Evolutionary conservation across 78 protist species (phyloP).

Genomic region (Isochrysis galbana): DNA sequence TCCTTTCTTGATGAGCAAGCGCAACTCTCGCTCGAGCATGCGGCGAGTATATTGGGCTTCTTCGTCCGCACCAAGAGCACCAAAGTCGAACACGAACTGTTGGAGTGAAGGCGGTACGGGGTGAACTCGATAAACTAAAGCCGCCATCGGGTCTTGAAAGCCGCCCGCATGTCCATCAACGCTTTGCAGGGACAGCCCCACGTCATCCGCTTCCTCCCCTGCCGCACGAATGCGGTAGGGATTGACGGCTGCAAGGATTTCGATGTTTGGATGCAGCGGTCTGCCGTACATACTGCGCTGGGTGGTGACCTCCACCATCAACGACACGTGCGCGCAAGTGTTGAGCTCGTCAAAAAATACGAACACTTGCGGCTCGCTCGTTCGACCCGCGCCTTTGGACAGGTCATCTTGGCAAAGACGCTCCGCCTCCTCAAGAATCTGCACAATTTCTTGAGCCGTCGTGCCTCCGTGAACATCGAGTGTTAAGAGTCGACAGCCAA

Average conservation of each 20-base stretch:
- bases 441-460: constrained; percentile 13
- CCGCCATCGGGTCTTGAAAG: neutral
- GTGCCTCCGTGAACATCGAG: constrained; percentile 61
- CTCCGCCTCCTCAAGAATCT: neutral
- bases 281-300: neutral
- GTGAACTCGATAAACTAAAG: constrained; percentile 36
- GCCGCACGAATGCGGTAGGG: constrained; percentile 58
- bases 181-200: too few relatives aligned
- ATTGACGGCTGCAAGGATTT: constrained; percentile 55
- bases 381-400: neutral
- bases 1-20: neutral
- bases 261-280: neutral
- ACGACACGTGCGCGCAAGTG: constrained; percentile 47
- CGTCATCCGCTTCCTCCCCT: too few relatives aligned
- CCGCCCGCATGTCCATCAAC: too few relatives aligned
- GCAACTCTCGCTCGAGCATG: neutral
- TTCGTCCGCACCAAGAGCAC: neutral
- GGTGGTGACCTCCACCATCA: constrained; percentile 33
- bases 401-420: neutral
- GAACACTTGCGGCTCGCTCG: neutral
- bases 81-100: constrained; percentile 45
- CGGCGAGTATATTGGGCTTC: neutral
- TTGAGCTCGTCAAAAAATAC: constrained; percentile 68
- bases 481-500: neutral
- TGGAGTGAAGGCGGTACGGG: constrained; percentile 28